Conservation (phyloP, 352 stramenopile genomes). For the Pythium monospermum region DNA sequence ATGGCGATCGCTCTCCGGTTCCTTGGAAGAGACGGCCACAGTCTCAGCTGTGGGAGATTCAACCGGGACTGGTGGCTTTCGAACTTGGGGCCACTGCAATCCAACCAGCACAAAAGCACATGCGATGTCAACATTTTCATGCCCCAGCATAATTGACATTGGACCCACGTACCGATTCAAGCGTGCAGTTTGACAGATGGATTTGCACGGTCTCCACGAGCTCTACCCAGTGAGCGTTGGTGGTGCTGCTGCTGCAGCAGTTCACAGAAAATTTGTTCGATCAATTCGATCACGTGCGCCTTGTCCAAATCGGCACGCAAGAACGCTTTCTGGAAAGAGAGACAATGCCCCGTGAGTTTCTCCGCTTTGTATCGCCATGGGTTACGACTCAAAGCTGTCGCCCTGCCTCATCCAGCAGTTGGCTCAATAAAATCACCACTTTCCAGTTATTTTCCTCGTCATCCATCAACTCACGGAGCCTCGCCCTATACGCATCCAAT, state of each 20-base stretch:
- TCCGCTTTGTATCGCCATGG: too few species aligned
- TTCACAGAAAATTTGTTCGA: constrained; percentile 5
- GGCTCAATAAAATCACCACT: constrained; percentile 5
- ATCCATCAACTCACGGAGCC: neutral
- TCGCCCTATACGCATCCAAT: neutral
- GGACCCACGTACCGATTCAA: constrained; percentile 7
- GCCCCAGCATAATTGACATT: neutral
- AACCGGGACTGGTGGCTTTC: too few species aligned
- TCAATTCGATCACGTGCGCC: neutral
- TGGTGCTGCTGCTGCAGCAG: neutral
- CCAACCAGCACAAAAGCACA: too few species aligned
- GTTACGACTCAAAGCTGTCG: neutral
- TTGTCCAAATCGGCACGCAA: constrained; percentile 9
- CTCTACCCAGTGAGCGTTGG: neutral
- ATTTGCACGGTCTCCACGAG: constrained; percentile 4
- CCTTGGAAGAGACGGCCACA: too few species aligned
- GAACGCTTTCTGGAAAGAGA: constrained; percentile 13
- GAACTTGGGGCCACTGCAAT: too few species aligned
- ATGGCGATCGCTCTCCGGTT: too few species aligned
- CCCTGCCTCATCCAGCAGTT: constrained; percentile 11
- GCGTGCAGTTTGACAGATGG: constrained; percentile 14
- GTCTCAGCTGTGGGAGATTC: too few species aligned
- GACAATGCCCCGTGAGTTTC: too few species aligned
- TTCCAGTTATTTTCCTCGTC: constrained; percentile 3
- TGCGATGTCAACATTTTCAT: too few species aligned